Conservation (phyloP, 73 alveolate species). For the Effrenium voratum region DNA sequence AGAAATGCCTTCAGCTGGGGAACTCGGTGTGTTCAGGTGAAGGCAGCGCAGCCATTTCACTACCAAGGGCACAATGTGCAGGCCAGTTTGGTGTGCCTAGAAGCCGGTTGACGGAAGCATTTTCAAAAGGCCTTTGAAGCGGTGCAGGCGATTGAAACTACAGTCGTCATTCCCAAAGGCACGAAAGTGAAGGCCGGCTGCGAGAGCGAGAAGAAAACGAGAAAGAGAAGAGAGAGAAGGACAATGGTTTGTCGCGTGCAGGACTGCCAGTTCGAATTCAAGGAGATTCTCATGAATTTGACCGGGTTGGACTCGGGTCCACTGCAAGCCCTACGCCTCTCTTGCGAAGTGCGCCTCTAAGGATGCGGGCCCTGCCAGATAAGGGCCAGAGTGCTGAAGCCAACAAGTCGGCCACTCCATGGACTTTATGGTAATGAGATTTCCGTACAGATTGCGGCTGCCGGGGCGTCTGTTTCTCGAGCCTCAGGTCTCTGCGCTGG, state of each 20-base stretch:
- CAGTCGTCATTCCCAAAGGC: constrained; percentile 38
- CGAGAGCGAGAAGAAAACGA: too few species aligned
- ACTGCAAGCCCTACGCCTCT: constrained; percentile 42
- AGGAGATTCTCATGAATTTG: background rate
- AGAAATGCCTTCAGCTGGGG: background rate
- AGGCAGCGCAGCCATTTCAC: constrained; percentile 1
- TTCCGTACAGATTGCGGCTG: background rate
- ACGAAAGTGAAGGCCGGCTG: constrained; percentile 58
- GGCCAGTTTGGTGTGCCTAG: background rate
- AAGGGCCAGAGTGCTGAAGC: background rate
- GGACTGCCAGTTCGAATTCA: background rate
- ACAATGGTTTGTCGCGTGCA: too few species aligned
- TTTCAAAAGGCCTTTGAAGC: background rate
- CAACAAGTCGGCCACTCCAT: background rate
- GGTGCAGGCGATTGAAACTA: constrained; percentile 33
- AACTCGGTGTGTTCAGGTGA: background rate
- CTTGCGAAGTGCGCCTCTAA: constrained; percentile 10
- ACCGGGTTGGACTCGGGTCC: background rate
- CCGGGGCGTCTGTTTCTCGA: background rate
- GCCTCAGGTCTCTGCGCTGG: too few species aligned
- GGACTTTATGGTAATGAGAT: background rate
- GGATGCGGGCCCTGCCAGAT: background rate
- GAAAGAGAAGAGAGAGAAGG: too few species aligned
- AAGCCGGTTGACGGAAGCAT: background rate
- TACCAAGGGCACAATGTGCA: constrained; percentile 71